A percentile compares a stretch with the other conserved stretches of the same genome.
These are phyloP conservation scores for Suhomyces prunicola DNA, from an alignment of 805 yeast species.

Conservation along the genomic window DNA sequence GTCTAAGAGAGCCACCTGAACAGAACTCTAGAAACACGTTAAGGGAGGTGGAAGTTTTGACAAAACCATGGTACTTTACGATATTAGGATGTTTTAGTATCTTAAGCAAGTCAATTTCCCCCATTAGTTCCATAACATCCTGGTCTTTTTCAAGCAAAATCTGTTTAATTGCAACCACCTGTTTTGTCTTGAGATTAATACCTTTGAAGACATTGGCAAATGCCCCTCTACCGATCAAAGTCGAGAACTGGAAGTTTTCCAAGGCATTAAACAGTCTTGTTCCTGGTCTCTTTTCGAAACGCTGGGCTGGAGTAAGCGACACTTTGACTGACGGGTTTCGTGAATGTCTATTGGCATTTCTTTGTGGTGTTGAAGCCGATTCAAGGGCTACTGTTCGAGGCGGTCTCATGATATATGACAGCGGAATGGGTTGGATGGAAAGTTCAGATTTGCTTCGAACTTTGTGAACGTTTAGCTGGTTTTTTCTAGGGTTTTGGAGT, in stretches of 20 bases:
- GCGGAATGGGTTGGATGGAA: background rate
- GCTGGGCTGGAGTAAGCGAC: constrained; percentile 51
- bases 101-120: constrained; percentile 64
- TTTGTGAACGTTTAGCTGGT: constrained; percentile 4
- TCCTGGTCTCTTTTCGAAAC: constrained; percentile 43
- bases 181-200: constrained; percentile 59
- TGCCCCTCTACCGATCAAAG: constrained; percentile 84
- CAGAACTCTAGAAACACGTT: constrained; percentile 62
- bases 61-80: constrained; percentile 66
- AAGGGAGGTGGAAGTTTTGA: constrained; percentile 49
- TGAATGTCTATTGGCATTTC: constrained; percentile 9
- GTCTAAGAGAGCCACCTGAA: constrained; percentile 63
- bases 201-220: constrained; percentile 85
- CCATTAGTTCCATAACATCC: constrained; percentile 49
- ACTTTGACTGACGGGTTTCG: constrained; percentile 35
- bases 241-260: constrained; percentile 51
- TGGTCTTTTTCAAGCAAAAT: constrained; percentile 55
- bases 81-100: constrained; percentile 64
- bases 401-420: background rate
- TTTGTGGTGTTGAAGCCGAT: background rate
- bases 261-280: constrained; percentile 38
- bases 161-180: constrained; percentile 77
- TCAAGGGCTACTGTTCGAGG: background rate
- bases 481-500: background rate
- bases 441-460: background rate